These are phyloP conservation scores for Oryza glaberrima DNA, from an alignment of 176 grass and related monocot species.

Conservation along the genomic window DNA sequence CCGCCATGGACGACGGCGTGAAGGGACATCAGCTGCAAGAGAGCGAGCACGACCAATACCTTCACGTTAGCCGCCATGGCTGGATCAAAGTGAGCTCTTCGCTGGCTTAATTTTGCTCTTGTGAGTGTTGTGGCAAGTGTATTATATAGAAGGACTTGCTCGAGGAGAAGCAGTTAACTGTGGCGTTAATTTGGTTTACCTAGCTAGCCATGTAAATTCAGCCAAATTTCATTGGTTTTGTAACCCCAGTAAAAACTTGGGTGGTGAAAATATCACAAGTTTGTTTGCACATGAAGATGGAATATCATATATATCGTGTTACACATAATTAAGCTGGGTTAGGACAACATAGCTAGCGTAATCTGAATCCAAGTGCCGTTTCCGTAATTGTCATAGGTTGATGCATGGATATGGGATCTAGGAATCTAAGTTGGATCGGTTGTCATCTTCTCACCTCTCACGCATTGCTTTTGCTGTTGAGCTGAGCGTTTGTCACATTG, in stretches of 20 bases:
- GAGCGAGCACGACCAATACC: constrained; percentile 18
- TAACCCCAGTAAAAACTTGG: background rate
- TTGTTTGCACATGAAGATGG: background rate
- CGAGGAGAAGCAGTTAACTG: background rate
- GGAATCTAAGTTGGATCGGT: constrained; percentile 19
- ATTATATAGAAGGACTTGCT: constrained; percentile 29
- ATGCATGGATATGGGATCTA: background rate
- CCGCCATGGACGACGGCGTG: constrained; percentile 15
- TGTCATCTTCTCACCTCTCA: background rate
- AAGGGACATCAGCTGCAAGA: constrained; percentile 48
- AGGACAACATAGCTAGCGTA: too few species aligned
- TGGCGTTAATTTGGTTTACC: constrained; percentile 10
- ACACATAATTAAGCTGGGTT: too few species aligned
- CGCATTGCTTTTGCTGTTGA: too few species aligned
- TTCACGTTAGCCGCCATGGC: constrained; percentile 29
- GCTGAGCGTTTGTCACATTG: too few species aligned
- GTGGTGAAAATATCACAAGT: background rate
- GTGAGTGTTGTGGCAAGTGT: background rate
- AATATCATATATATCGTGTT: background rate
- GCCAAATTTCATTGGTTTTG: background rate
- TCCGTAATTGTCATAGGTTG: too few species aligned
- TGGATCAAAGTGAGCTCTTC: too few species aligned
- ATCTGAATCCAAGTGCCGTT: constrained; percentile 20
- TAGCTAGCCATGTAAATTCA: background rate
- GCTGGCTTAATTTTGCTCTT: background rate